These are phyloP conservation scores for Starmerella sirachaensis DNA, from an alignment of 805 yeast genomes.

Conservation along the genomic window DNA sequence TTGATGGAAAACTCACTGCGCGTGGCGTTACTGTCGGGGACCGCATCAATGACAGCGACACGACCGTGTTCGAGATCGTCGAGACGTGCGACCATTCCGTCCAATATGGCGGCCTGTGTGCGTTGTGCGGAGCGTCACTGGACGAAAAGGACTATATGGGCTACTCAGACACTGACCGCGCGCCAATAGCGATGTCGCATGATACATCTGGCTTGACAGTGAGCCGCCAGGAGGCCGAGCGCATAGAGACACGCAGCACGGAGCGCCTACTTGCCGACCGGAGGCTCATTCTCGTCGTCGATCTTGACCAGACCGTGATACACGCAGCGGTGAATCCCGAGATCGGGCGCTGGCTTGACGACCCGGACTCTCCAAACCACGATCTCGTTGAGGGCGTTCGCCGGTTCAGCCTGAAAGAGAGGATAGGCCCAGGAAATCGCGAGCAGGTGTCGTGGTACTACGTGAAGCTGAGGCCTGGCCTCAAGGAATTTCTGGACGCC, in stretches of 20 bases:
- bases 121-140: conserved; percentile 74
- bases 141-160: conserved; percentile 67
- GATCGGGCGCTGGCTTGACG: conserved; percentile 90
- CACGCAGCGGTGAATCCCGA: conserved; percentile 98
- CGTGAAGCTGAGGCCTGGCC: conserved; percentile 84
- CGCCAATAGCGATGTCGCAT: conserved; percentile 81
- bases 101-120: conserved; percentile 91
- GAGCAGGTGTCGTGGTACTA: conserved; percentile 60
- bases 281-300: conserved; percentile 83
- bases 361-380: conserved; percentile 73
- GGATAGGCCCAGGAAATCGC: conserved; percentile 31
- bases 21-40: conserved; percentile 48
- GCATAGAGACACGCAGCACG: conserved; percentile 60
- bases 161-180: conserved; percentile 54
- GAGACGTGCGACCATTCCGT: conserved; percentile 90
- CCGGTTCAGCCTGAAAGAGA: conserved; percentile 69
- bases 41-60: conserved; percentile 38
- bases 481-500: conserved; percentile 55
- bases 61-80: conserved; percentile 42
- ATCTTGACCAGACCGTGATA: conserved; percentile 91
- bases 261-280: conserved; percentile 45
- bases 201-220: conserved; percentile 75
- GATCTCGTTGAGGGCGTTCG: conserved; percentile 72
- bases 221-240: conserved; percentile 73
- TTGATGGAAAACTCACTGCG: conserved; percentile 52